Conservation (phyloP, 208 protist genomes). For the Endotrypanum monterogeii region DNA sequence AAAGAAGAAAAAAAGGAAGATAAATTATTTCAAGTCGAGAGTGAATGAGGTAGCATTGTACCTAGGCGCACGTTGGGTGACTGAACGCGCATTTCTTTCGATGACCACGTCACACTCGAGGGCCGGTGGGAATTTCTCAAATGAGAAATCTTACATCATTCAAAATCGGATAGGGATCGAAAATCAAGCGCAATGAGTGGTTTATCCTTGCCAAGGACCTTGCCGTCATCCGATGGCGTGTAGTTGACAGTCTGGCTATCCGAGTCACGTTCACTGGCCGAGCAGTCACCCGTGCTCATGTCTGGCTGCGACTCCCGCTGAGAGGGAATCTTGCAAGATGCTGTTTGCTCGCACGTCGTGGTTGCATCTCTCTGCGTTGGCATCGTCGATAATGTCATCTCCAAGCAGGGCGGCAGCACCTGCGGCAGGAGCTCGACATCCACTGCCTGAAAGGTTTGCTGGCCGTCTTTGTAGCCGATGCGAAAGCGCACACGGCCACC, state of each 20-base stretch:
- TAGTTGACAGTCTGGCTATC: background rate
- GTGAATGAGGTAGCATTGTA: background rate
- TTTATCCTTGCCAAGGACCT: slow-evolving; percentile 3
- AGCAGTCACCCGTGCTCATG: background rate
- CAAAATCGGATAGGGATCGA: slow-evolving; percentile 6
- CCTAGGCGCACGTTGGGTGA: too few species aligned
- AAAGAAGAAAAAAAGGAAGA: too few species aligned
- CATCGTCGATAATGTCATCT: background rate
- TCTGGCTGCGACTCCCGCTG: background rate
- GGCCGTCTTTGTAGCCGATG: slow-evolving; percentile 50
- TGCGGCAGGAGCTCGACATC: slow-evolving; percentile 46
- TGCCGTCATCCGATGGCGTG: background rate
- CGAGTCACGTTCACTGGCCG: background rate
- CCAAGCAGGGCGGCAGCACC: slow-evolving; percentile 6
- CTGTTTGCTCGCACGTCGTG: background rate
- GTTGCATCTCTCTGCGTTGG: background rate
- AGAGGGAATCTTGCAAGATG: background rate
- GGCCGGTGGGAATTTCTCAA: background rate
- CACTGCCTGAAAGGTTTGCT: slow-evolving; percentile 49
- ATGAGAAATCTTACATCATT: background rate
- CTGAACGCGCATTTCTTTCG: too few species aligned
- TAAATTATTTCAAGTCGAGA: background rate
- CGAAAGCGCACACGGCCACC: slow-evolving; percentile 58
- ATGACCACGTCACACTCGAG: too few species aligned
- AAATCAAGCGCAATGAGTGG: slow-evolving; percentile 15